Base-by-base conservation (phyloP, 2,329 filamentous ascomycete species). In the Microcyclospora pomicola region DNA sequence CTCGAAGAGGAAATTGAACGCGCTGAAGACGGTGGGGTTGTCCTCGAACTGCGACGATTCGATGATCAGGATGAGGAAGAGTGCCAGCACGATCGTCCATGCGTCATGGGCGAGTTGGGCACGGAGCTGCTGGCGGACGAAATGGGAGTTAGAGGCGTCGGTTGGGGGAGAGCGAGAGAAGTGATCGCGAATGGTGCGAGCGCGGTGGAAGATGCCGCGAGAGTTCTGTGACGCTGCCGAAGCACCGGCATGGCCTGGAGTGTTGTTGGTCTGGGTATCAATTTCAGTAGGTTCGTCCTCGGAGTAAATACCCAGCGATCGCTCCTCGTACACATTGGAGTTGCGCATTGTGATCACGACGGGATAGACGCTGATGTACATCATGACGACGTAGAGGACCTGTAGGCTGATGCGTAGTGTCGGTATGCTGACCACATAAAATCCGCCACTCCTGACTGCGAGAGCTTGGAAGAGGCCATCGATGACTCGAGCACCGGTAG, bases 311-410 rank as follows among this genome's bases (percentile, higher is more conserved):
- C 74, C 76, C 5, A 80, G 55, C 34, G 69, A 72, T 33, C 68
- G 65, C 50, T 77, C 74, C 55, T 78, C 73, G 52, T 77, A 77
- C 4, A 73, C 69, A 43, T 74, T 77, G 27, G 67, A 70, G 37
- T 71, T 68, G 32, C 74, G 68, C 56, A 78, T 74, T 13, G 65
- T 72, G 37, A 78, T 74, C 11, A 72, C 72, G 27, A 77, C 70
- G 0, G 75, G 74, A 41, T 73, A 75, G 3, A 72, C 67, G 5
- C 69, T 68, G 34, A 78, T 75, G 54, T 77, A 78, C 74, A 79
- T 78, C 74, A 78, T 77, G 33, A 74, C 64, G 0, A 77, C 60
- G 40, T 75, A 70, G 27, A 73, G 66, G 28, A 77, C 65, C 41
- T 75, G 73, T 0, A 75, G 64, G 2, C 64, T 67, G 5, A 73